Base-by-base conservation (phyloP, 805 yeast genomes). In the Millerozyma miso region DNA sequence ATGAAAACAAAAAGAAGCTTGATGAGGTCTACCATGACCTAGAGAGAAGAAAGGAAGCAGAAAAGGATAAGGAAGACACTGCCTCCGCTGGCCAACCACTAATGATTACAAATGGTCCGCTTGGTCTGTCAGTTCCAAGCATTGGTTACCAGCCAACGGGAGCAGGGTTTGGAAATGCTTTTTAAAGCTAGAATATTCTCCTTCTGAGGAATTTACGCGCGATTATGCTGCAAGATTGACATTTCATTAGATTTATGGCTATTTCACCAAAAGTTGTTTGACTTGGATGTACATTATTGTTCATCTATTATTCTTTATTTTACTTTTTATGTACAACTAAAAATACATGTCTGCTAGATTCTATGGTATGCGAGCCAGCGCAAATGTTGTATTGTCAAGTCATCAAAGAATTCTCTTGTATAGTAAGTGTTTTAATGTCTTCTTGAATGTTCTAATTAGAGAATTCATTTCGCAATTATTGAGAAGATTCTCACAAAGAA, bases 31-130 rank as follows among this genome's bases (percentile, higher is more conserved):
- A 85, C 51, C 72, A 73, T 41, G 93, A 87, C 56, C 75, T 87
- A 62, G 80, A 82, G 59, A 81, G 72, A 52, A 81, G 93, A 65
- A 80, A 79, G 55, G 79, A 77, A 38, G 74, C 79, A 44, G 83
- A 77, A 51, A 69, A 67, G 44, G 54, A 59, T 13, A 73, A 67
- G 6, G 79, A 76, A 31, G 65, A 61, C 5, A 67, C 65, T 29
- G 69, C 80, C 31, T 77, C 73, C 37, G 50, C 62, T 29, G 83
- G 83, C 7, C 85, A 82, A 57, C 84, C 89, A 46, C 76, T 90
- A 60, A 73, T 90, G 80, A 76, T 91, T 56, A 88, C 95, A 37
- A 87, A 84, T 58, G 93, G 95, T 41, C 54, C 64, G 42, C 38
- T 62, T 33, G 60, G 58, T 16, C 58, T 60, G 38, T 62, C 63